Conservation (phyloP, 164 flowering plant species). For the Umbellularia californica region DNA sequence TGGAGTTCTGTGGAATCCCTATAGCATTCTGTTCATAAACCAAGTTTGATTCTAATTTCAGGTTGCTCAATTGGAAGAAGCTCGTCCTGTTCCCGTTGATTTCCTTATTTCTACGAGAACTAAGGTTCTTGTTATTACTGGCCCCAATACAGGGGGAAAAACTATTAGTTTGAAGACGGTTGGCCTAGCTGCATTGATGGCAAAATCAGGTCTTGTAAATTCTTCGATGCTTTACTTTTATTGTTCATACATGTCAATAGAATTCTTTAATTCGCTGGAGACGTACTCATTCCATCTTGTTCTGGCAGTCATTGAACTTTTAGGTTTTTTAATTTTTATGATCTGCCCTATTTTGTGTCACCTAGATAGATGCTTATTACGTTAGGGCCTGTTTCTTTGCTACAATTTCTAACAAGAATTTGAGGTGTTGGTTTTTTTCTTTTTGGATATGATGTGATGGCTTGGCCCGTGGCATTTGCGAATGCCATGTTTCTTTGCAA, state of each 20-base stretch:
- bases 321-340: not conserved
- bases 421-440: too few species aligned
- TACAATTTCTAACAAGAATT: too few species aligned
- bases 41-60: conserved; percentile 21
- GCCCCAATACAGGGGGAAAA: conserved; percentile 98
- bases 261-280: not conserved
- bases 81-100: conserved; percentile 81
- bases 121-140: conserved; percentile 78
- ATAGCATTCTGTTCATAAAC: not conserved
- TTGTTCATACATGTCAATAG: not conserved
- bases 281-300: not conserved
- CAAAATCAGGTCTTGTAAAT: conserved; percentile 66
- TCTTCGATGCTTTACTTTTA: not conserved
- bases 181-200: conserved; percentile 95
- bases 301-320: not conserved
- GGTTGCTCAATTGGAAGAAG: conserved; percentile 53
- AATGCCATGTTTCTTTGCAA: too few species aligned
- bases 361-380: too few species aligned
- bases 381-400: too few species aligned
- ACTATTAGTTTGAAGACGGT: conserved; percentile 86
- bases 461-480: too few species aligned
- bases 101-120: conserved; percentile 52
- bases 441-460: too few species aligned
- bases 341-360: too few species aligned
- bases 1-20: not conserved